Evolutionary conservation across 805 yeast genomes (phyloP).

Genomic region (Lipomyces kockii): DNA sequence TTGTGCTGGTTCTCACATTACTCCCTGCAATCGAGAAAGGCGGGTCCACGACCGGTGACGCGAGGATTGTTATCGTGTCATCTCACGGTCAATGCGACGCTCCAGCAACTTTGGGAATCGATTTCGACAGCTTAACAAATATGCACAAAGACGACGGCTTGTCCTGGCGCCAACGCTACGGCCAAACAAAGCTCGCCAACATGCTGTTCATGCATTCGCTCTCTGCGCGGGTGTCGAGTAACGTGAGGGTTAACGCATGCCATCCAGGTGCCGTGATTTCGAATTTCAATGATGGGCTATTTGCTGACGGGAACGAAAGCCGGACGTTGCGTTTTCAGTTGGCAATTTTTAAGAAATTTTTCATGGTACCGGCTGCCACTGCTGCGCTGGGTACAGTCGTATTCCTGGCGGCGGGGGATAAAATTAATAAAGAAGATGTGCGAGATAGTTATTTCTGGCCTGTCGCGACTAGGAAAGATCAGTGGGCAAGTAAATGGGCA

Average conservation of each 20-base stretch:
- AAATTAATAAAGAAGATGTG: not conserved
- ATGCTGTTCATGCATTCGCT: slow-evolving; percentile 6
- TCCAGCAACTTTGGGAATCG: not conserved
- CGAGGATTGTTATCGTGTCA: slow-evolving; percentile 2
- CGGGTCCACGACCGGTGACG: not conserved
- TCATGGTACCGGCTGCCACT: not conserved
- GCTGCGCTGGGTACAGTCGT: not conserved
- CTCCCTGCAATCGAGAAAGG: not conserved
- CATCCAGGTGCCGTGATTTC: slow-evolving; percentile 4
- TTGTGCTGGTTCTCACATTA: not conserved
- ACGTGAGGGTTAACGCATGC: slow-evolving; percentile 1
- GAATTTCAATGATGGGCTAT: not conserved
- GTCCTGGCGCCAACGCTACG: slow-evolving; percentile 5
- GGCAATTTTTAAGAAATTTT: not conserved
- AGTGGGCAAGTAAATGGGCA: not conserved
- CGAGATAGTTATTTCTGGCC: not conserved
- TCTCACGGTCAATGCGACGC: slow-evolving; percentile 4
- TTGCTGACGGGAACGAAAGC: not conserved
- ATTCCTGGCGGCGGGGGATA: not conserved
- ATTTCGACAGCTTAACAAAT: not conserved
- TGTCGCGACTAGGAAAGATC: not conserved
- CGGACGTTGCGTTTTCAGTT: not conserved
- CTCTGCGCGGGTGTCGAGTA: not conserved
- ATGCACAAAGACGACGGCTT: not conserved
- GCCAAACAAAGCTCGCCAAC: not conserved